Conservation (phyloP, 1,284 basidiomycete genomes). For the Moniliella sp. region DNA sequence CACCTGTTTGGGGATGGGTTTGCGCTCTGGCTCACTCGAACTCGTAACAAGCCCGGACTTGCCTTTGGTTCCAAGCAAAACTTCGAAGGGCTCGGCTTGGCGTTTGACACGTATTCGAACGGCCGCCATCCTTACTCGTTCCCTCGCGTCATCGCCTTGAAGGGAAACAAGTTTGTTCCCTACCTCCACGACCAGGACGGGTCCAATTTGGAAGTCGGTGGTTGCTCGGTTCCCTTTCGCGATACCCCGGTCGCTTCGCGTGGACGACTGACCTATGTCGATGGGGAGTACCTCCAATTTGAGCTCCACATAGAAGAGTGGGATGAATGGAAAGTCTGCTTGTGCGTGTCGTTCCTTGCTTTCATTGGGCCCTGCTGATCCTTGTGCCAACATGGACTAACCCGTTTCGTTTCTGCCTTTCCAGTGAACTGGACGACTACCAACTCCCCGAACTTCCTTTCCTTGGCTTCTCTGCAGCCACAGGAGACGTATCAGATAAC, state of each 20-base stretch:
- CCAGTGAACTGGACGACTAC: conserved; percentile 44
- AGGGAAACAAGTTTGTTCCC: conserved; percentile 64
- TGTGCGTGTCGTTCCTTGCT: conserved; percentile 29
- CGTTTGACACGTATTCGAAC: conserved; percentile 59
- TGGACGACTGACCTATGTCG: conserved; percentile 65
- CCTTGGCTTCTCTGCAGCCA: conserved; percentile 68
- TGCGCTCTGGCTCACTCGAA: conserved; percentile 73
- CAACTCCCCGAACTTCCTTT: conserved; percentile 53
- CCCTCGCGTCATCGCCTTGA: conserved; percentile 63
- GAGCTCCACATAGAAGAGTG: conserved; percentile 41
- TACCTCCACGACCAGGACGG: conserved; percentile 70
- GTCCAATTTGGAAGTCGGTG: conserved; percentile 45
- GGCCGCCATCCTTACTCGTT: conserved; percentile 44
- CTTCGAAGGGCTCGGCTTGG: conserved; percentile 76
- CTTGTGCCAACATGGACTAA: neutral
- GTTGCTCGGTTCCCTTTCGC: conserved; percentile 48
- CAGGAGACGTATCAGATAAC: conserved; percentile 53
- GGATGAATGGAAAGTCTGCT: conserved; percentile 85
- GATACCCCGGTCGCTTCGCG: conserved; percentile 75
- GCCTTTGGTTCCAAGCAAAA: conserved; percentile 75
- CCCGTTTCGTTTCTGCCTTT: neutral
- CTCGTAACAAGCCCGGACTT: conserved; percentile 58
- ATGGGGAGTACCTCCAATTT: conserved; percentile 51
- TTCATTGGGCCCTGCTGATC: neutral
- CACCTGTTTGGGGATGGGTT: conserved; percentile 34